Evolutionary conservation across 1,284 basidiomycete genomes (phyloP).

Genomic region (Ganoderma sp.): DNA sequence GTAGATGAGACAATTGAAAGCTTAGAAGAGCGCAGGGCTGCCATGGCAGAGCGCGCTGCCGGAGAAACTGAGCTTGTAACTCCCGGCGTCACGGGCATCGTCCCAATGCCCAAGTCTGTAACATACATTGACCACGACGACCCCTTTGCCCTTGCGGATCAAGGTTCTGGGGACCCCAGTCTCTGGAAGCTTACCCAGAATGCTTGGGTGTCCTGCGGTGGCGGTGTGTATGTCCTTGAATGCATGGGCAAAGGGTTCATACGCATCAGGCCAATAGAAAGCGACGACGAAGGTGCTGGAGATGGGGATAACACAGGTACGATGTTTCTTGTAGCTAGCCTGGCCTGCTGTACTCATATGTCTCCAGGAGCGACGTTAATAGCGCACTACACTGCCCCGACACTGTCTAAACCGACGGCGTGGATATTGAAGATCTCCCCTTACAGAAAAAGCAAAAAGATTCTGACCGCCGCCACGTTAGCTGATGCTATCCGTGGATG

Average conservation of each 20-base stretch:
- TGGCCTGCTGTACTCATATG: conserved; percentile 20
- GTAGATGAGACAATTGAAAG: conserved; percentile 58
- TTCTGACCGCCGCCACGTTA: conserved; percentile 60
- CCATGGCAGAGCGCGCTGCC: conserved; percentile 30
- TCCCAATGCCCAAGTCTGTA: conserved; percentile 68
- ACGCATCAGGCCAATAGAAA: conserved; percentile 60
- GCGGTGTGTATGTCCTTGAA: conserved; percentile 78
- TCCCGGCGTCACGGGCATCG: conserved; percentile 36
- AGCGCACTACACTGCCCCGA: conserved; percentile 61
- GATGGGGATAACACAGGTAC: neutral
- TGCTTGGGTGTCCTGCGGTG: conserved; percentile 87
- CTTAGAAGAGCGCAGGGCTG: conserved; percentile 50
- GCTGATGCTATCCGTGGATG: conserved; percentile 67
- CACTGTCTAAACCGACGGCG: conserved; percentile 53
- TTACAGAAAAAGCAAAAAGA: conserved; percentile 57
- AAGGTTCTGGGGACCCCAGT: conserved; percentile 59
- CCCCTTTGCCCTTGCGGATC: conserved; percentile 69
- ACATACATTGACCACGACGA: conserved; percentile 85
- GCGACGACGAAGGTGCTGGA: conserved; percentile 31
- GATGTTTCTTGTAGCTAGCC: neutral
- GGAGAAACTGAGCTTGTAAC: neutral
- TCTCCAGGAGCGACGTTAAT: conserved; percentile 41
- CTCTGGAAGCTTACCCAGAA: conserved; percentile 55
- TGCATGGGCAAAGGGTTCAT: conserved; percentile 79
- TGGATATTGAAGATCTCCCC: conserved; percentile 56